A percentile compares a stretch with the other conserved stretches of the same genome.
These are phyloP conservation scores for Coemansia sp. DNA, from an alignment of 192 early-diverging fungal species.

Conservation along the genomic window DNA sequence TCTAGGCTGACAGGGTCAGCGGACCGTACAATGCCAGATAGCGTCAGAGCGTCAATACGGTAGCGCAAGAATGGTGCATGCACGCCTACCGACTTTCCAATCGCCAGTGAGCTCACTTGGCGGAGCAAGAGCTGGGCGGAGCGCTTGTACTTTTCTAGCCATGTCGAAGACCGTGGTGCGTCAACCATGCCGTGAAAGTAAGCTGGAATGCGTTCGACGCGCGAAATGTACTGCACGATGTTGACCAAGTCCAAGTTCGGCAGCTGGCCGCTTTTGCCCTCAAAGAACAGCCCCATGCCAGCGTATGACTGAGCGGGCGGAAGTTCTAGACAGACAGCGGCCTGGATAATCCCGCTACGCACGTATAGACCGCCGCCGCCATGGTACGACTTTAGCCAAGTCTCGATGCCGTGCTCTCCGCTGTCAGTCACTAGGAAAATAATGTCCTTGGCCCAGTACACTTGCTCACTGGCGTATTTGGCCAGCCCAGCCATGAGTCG, in stretches of 20 bases:
- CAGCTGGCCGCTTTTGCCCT: constrained; percentile 90
- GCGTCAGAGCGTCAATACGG: constrained; percentile 79
- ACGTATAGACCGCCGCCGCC: constrained; percentile 54
- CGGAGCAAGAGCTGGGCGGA: constrained; percentile 41
- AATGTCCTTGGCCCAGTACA: constrained; percentile 93
- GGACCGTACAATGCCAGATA: constrained; percentile 51
- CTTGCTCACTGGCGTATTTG: constrained; percentile 57
- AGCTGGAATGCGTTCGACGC: constrained; percentile 56
- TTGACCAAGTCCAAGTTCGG: constrained; percentile 92
- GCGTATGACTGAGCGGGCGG: constrained; percentile 61
- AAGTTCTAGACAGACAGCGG: constrained; percentile 87
- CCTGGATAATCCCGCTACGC: constrained; percentile 83
- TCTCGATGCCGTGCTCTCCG: constrained; percentile 74
- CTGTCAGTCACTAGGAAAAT: constrained; percentile 86
- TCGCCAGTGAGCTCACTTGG: constrained; percentile 45
- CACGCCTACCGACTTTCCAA: constrained; percentile 42
- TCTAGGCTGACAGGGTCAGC: constrained; percentile 13
- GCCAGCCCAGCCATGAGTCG: constrained; percentile 49
- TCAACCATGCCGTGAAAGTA: constrained; percentile 45
- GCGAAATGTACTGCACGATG: constrained; percentile 65
- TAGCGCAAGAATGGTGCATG: constrained; percentile 62
- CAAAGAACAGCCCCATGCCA: constrained; percentile 74
- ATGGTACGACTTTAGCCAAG: constrained; percentile 92
- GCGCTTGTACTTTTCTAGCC: constrained; percentile 21
- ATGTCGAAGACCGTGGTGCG: constrained; percentile 10